Evolutionary conservation across 2,329 filamentous ascomycete genomes (phyloP), one percentile per base, ranked within the genome.

Genomic region (Penicillium corylophilum): DNA sequence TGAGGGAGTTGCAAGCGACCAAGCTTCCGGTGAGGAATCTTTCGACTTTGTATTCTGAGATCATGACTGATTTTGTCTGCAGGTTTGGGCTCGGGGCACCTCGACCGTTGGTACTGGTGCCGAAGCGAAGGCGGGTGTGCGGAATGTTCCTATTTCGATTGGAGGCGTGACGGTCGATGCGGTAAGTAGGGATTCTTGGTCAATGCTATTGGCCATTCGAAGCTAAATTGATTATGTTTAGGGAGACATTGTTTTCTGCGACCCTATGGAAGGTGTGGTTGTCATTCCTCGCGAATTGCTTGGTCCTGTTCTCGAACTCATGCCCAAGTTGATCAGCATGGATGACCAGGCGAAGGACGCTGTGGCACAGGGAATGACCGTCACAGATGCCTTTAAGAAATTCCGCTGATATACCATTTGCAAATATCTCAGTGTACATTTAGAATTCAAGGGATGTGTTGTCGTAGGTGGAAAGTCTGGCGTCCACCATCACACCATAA

Each of bases 231-330:
- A 5, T 22, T 39, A 47, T 18, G 22, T 42, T 22, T 43, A 67
- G 74, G 85, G 87, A 7, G 88, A 91, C 68, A 77, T 90, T 33
- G 77, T 89, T 41, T 85, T 89, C 69, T 81, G 83, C 50, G 88
- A 91, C 66, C 79, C 83, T 4, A 72, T 75, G n/a, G 87, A 89
- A 57, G 88, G 86, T 0, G 81, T 87, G 1, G 86, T 89, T 12
- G 78, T 82, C 24, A 86, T 91, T 51, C 88, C 88, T 1, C 72
- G 74, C 43, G 78, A 77, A 29, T 81, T 83, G 61, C 66, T 90
- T 9, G 75, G 78, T 10, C 77, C 80, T 43, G 81, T 89, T 18
- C 63, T 89, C 12, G 80, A 81, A 44, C 63, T 89, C 57, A 74
- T 87, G 58, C 84, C 85, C 5, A 71, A 69, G 53, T 64, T 79